A percentile compares a stretch with the other conserved stretches of the same genome.
These are phyloP conservation scores for Penicillium glabrum DNA, from an alignment of 2,329 filamentous ascomycete species.

Conservation along the genomic window DNA sequence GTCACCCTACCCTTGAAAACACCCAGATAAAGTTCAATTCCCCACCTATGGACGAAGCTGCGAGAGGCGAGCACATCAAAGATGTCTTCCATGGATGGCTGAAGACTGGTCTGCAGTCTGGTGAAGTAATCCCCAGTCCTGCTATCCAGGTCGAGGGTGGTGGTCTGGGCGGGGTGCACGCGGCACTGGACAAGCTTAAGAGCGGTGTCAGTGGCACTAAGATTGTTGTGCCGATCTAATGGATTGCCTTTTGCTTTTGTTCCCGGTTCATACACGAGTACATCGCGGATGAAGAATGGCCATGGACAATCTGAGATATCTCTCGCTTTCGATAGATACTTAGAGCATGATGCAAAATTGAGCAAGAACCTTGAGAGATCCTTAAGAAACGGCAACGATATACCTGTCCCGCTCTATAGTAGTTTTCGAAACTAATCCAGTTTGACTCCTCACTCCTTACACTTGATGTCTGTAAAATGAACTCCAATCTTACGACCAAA, in stretches of 20 bases:
- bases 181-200: not conserved
- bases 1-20: constrained; percentile 9
- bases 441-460: no score
- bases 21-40: constrained; percentile 10
- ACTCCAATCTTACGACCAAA: no score
- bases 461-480: no score
- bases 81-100: not conserved
- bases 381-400: no score
- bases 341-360: no score
- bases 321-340: no score
- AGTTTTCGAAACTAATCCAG: no score
- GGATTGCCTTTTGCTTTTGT: not conserved
- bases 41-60: not conserved
- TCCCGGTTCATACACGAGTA: no score
- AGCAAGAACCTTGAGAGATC: no score
- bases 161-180: not conserved
- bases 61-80: not conserved
- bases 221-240: not conserved
- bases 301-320: no score
- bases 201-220: not conserved
- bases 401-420: no score
- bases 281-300: no score
- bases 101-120: not conserved
- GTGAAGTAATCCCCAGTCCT: not conserved
- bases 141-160: not conserved